phyloP scores from a whole-genome alignment of 2,329 filamentous ascomycete species.

The Kalaharituber pfeilii region DNA sequence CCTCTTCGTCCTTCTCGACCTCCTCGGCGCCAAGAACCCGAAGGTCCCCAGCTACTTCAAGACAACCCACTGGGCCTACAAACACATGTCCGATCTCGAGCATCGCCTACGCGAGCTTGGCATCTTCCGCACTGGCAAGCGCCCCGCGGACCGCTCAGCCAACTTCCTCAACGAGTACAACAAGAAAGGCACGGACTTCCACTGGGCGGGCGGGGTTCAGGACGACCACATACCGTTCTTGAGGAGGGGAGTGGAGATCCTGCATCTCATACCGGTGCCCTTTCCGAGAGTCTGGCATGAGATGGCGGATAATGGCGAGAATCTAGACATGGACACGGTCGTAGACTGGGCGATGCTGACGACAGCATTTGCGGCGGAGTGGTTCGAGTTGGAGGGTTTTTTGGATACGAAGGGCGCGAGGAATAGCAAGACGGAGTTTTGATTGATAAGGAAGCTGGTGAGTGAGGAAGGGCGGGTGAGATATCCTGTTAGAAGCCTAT shows the following conservation, averaged over 20 bases:
- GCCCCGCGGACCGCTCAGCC: slow-evolving; percentile 8
- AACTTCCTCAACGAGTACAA: slow-evolving; percentile 49
- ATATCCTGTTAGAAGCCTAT: no score
- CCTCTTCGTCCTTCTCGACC: slow-evolving; percentile 78
- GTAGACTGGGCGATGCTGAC: slow-evolving; percentile 78
- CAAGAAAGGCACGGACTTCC: slow-evolving; percentile 37
- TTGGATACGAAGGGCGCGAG: slow-evolving; percentile 23
- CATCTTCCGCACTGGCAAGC: slow-evolving; percentile 35
- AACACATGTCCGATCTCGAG: slow-evolving; percentile 56
- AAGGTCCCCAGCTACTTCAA: slow-evolving; percentile 70
- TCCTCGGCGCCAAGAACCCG: slow-evolving; percentile 56
- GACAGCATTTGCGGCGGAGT: slow-evolving; percentile 72
- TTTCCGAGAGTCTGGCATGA: slow-evolving; percentile 82
- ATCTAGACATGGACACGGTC: slow-evolving; percentile 63
- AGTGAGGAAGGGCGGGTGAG: no score
- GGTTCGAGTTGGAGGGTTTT: slow-evolving; percentile 62
- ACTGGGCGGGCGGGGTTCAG: slow-evolving; percentile 37
- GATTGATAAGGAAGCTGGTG: slow-evolving; percentile 5
- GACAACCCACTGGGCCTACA: slow-evolving; percentile 86
- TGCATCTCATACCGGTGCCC: slow-evolving; percentile 72
- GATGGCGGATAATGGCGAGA: slow-evolving; percentile 62
- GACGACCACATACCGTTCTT: slow-evolving; percentile 94
- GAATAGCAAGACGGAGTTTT: slow-evolving; percentile 25
- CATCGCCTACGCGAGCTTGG: slow-evolving; percentile 49
- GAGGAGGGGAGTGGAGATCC: slow-evolving; percentile 62